These are phyloP conservation scores for Anisodus acutangulus DNA, from an alignment of 257 asterid genomes.

Conservation along the genomic window DNA sequence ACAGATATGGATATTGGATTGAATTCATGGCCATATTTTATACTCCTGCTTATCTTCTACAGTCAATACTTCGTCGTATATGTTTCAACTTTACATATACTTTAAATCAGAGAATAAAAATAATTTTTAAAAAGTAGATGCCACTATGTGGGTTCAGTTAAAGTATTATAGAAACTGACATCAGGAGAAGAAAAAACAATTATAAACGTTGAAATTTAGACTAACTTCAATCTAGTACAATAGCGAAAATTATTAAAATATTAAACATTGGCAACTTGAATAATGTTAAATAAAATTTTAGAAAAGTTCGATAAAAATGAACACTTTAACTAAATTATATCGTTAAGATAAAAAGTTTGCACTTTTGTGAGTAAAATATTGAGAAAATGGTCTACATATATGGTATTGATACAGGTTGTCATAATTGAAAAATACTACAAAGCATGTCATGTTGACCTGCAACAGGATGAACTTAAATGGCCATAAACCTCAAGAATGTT, in stretches of 20 bases:
- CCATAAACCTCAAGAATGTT: too few species aligned
- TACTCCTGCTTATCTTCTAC: not conserved
- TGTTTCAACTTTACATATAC: not conserved
- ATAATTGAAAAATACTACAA: too few species aligned
- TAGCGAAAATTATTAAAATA: not conserved
- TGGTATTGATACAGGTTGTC: too few species aligned
- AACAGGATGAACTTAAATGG: too few species aligned
- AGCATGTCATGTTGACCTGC: too few species aligned
- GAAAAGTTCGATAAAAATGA: not conserved
- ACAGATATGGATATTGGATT: conserved; percentile 22
- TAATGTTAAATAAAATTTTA: not conserved
- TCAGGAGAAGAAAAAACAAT: not conserved
- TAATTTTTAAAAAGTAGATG: not conserved
- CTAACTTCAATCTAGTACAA: too few species aligned
- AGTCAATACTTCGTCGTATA: not conserved
- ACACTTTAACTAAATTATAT: not conserved
- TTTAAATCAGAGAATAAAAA: not conserved
- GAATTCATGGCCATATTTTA: conserved; percentile 12
- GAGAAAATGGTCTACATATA: not conserved
- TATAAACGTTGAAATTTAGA: not conserved
- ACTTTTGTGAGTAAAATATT: not conserved
- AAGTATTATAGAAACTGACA: too few species aligned
- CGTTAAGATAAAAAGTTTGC: not conserved
- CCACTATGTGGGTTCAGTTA: not conserved
- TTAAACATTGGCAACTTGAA: not conserved